A percentile compares a stretch with the other conserved stretches of the same genome.
Evolutionary conservation across 1,284 basidiomycete species (phyloP).

Genomic region (Malassezia pachydermatis): DNA sequence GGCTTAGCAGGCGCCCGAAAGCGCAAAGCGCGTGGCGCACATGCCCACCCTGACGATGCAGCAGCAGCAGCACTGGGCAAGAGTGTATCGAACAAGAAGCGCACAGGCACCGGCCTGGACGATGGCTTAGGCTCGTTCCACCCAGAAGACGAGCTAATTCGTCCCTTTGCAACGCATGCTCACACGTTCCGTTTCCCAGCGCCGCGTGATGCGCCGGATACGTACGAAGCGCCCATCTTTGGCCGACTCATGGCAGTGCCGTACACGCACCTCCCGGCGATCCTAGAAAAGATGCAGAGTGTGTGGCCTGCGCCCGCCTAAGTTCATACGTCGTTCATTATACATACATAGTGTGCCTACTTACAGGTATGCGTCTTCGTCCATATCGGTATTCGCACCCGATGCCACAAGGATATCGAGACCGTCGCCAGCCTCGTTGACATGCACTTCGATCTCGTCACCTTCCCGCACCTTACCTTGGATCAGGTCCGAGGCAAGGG

Average conservation of each 20-base stretch:
- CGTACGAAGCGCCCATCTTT: constrained; percentile 40
- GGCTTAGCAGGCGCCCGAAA: constrained; percentile 33
- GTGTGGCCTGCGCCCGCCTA: constrained; percentile 12
- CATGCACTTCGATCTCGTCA: constrained; percentile 18
- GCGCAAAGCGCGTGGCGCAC: constrained; percentile 23
- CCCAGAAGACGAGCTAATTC: constrained; percentile 38
- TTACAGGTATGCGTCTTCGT: neutral
- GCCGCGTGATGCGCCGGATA: constrained; percentile 34
- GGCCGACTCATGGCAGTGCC: constrained; percentile 35
- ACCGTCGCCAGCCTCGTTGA: constrained; percentile 3
- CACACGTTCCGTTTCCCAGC: constrained; percentile 43
- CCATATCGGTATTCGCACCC: no score
- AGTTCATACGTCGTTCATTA: neutral
- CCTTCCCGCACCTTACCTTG: constrained; percentile 21
- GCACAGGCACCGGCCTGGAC: constrained; percentile 16
- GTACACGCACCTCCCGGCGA: constrained; percentile 1
- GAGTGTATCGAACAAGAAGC: constrained; percentile 21
- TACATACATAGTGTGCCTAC: neutral
- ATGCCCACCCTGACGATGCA: constrained; percentile 11
- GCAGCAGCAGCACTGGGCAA: constrained; percentile 16
- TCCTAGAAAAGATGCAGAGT: constrained; percentile 1
- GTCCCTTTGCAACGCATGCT: constrained; percentile 26
- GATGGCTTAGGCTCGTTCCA: constrained; percentile 41
- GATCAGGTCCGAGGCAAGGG: constrained; percentile 30
- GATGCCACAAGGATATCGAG: no score